phyloP scores from a whole-genome alignment of 208 protist genomes.

The Trypanosoma avium region DNA sequence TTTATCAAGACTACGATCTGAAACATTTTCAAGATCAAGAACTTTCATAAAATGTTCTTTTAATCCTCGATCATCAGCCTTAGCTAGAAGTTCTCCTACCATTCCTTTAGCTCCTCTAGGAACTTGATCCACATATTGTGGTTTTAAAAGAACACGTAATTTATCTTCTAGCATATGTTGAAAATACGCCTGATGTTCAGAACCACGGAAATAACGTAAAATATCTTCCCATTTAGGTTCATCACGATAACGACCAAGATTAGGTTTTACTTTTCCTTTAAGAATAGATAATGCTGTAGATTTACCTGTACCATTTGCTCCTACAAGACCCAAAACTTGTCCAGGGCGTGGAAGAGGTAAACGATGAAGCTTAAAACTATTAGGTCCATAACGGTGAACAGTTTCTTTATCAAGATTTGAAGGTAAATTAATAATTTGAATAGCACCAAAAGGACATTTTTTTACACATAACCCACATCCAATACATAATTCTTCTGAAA shows the following conservation, averaged over 20 bases:
- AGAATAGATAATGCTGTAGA: constrained; percentile 99
- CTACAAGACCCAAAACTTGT: constrained; percentile 99
- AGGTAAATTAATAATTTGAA: constrained; percentile 99
- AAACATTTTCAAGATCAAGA: constrained; percentile 94
- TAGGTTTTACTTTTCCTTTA: constrained; percentile 98
- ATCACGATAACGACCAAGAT: constrained; percentile 96
- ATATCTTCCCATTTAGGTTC: constrained; percentile 99
- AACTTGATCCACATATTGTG: constrained; percentile 99
- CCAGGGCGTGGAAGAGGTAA: constrained; percentile 98
- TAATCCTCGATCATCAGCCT: constrained; percentile 88
- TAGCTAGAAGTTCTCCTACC: constrained; percentile 92
- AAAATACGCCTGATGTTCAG: constrained; percentile 99
- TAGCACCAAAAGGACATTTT: constrained; percentile 99
- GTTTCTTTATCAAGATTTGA: constrained; percentile 97
- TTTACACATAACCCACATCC: constrained; percentile 99
- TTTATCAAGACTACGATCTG: constrained; percentile 93
- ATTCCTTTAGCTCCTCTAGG: constrained; percentile 96
- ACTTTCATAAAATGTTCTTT: constrained; percentile 82
- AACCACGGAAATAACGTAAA: constrained; percentile 98
- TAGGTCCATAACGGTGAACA: constrained; percentile 99
- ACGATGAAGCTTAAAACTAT: constrained; percentile 99
- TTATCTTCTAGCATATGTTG: constrained; percentile 98
- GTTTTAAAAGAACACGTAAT: constrained; percentile 98
- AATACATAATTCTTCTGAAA: constrained; percentile 99
- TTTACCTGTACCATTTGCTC: constrained; percentile 99